Percentiles rank a stretch among this genome's conserved stretches.
phyloP scores from a whole-genome alignment of 2,329 filamentous ascomycete genomes.

The Truncatella angustata region DNA sequence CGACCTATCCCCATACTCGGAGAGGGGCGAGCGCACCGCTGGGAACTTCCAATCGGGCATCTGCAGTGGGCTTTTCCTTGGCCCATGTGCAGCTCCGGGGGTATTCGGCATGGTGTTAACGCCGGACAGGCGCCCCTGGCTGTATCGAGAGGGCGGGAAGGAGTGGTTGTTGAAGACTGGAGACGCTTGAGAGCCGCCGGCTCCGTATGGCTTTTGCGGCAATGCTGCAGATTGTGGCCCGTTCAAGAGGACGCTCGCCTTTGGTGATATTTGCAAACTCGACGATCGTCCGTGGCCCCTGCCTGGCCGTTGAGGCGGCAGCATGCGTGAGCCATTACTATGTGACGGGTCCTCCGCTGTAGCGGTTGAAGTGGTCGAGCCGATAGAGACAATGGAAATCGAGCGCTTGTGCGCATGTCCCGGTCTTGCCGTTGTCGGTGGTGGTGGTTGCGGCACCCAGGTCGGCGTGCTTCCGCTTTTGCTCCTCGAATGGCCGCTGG shows the following conservation, averaged over 20 bases:
- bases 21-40: conserved; percentile 40
- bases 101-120: conserved; percentile 45
- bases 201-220: conserved; percentile 40
- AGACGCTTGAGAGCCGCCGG: conserved; percentile 39
- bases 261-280: conserved; percentile 73
- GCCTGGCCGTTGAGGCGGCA: conserved; percentile 46
- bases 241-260: conserved; percentile 39
- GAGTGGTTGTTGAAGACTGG: conserved; percentile 53
- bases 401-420: conserved; percentile 71
- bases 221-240: conserved; percentile 39
- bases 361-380: conserved; percentile 51
- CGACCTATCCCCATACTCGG: conserved; percentile 27
- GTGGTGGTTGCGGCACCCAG: conserved; percentile 35
- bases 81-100: conserved; percentile 38
- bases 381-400: conserved; percentile 79
- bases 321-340: conserved; percentile 36
- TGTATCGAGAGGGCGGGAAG: conserved; percentile 49
- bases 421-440: conserved; percentile 21
- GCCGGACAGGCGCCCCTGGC: conserved; percentile 35
- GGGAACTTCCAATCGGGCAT: conserved; percentile 60
- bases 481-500: conserved; percentile 42
- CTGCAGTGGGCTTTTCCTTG: conserved; percentile 38
- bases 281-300: conserved; percentile 74
- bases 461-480: conserved; percentile 44
- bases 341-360: conserved; percentile 44